Conservation (phyloP, 1,139 yeast species). For the Geotrichum australiense region DNA sequence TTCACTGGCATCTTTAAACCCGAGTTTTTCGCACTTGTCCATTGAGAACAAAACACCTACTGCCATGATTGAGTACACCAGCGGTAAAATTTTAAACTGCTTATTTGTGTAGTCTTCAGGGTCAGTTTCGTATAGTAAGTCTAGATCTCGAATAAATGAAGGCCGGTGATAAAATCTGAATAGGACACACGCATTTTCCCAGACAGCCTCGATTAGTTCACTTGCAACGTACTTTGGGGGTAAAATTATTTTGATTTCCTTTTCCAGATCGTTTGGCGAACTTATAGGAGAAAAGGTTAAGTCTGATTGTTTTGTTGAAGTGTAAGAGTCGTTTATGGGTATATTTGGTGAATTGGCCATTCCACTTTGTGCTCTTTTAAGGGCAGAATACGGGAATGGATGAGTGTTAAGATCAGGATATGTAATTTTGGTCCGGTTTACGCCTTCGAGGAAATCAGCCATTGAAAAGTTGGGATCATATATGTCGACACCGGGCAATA, state of each 20-base stretch:
- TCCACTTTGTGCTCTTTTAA: not conserved
- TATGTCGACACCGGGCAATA: conserved; percentile 46
- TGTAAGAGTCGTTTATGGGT: not conserved
- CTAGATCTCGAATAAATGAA: conserved; percentile 53
- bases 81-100: conserved; percentile 70
- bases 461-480: conserved; percentile 30
- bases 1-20: conserved; percentile 45
- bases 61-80: conserved; percentile 65
- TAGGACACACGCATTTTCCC: conserved; percentile 81
- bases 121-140: conserved; percentile 55
- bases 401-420: conserved; percentile 1
- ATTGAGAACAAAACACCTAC: conserved; percentile 64
- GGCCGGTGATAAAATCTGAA: conserved; percentile 84
- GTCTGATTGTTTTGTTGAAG: not conserved
- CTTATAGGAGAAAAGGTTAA: conserved; percentile 13
- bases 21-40: conserved; percentile 34
- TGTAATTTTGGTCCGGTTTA: not conserved
- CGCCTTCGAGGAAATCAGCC: conserved; percentile 1
- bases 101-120: conserved; percentile 63
- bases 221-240: conserved; percentile 73
- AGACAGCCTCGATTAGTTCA: conserved; percentile 63
- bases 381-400: conserved; percentile 1
- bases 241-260: conserved; percentile 50
- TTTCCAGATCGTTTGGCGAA: conserved; percentile 8
- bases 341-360: too few relatives aligned